Evolutionary conservation across 2,329 filamentous ascomycete species (phyloP), one percentile per base, ranked within the genome.

Genomic region (Neoarthrinium moseri): DNA sequence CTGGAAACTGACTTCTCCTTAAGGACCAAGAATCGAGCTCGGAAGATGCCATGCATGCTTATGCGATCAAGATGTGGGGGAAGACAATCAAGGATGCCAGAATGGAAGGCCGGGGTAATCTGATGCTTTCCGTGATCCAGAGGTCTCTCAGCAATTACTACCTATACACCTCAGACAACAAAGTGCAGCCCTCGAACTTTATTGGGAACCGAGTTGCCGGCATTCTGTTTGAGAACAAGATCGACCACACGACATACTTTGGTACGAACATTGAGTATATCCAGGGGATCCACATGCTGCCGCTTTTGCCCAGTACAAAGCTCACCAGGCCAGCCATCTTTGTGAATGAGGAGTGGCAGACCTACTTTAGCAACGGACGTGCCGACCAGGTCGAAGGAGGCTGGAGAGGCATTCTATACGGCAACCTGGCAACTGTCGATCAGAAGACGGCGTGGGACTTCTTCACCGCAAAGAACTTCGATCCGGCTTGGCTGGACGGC

Each of bases 61-160:
- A 94, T 65, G 89, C 87, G 0, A 68, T 96, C 60, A 95, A 96
- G 74, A 89, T 97, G 84, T 97, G 94, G 94, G 94, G 91, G 4
- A 77, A 76, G 26, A 84, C 87, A 3, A 83, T 77, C 51, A 84
- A 86, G n/a, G 86, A 97, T 66, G 67, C 67, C 5, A 84, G 86
- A 54, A 85, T 96, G 79, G 89, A 92, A 64, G 86, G 86, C 38
- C 75, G 80, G 62, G 86, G 88, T 15, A 92, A 91, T 56, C 71
- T 99, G 45, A 91, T 95, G 80, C 79, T 97, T 18, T 81, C 87
- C 1, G 74, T 97, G 45, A 80, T 92, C 55, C 75, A 84, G 7
- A 83, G 91, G 27, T 81, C 83, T 27, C 72, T 96, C 46, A 80
- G 82, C 49, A 74, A 81, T 46, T 96, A 97, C 72, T 96, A 95